Percentiles rank a stretch among this genome's conserved stretches.
phyloP scores from a whole-genome alignment of 2,329 filamentous ascomycete genomes.

The Cladosporium oxysporum region DNA sequence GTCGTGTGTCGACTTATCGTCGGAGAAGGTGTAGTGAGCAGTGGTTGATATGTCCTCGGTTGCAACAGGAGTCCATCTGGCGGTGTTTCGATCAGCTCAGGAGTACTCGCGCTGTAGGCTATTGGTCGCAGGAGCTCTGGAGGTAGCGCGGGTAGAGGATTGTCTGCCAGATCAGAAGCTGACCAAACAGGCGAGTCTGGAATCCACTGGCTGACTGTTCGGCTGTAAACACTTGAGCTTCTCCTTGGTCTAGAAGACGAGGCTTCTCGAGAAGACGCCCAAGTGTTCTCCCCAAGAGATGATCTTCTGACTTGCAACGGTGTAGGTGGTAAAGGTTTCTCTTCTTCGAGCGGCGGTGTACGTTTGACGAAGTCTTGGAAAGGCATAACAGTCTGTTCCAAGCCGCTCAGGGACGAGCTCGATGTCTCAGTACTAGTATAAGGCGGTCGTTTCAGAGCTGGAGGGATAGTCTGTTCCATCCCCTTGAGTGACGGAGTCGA shows the following conservation, averaged over 20 bases:
- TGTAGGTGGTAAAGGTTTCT: constrained; percentile 37
- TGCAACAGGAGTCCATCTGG: constrained; percentile 22
- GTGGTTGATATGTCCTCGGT: constrained; percentile 32
- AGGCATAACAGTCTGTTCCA: constrained; percentile 34
- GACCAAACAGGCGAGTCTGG: constrained; percentile 15
- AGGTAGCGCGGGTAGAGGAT: constrained; percentile 23
- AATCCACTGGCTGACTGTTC: constrained; percentile 32
- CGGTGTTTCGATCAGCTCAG: constrained; percentile 26
- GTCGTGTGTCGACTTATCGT: constrained; percentile 25
- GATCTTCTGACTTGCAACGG: constrained; percentile 23
- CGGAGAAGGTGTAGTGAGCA: constrained; percentile 31
- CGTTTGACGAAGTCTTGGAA: constrained; percentile 37
- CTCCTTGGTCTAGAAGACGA: constrained; percentile 23
- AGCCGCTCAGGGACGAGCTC: constrained; percentile 24
- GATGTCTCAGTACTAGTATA: constrained; percentile 19
- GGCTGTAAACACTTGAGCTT: constrained; percentile 40
- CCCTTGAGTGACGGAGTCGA: constrained; percentile 11
- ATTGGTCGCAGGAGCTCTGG: constrained; percentile 29
- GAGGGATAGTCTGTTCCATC: constrained; percentile 16
- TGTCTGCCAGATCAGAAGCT: constrained; percentile 27
- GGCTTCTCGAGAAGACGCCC: constrained; percentile 1
- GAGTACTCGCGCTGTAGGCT: constrained; percentile 34
- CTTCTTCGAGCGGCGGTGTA: constrained; percentile 30
- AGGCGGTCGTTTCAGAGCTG: constrained; percentile 25
- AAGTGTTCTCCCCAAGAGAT: background rate